phyloP scores from a whole-genome alignment of 2,329 filamentous ascomycete species.

The Trichophyton benhamiae region DNA sequence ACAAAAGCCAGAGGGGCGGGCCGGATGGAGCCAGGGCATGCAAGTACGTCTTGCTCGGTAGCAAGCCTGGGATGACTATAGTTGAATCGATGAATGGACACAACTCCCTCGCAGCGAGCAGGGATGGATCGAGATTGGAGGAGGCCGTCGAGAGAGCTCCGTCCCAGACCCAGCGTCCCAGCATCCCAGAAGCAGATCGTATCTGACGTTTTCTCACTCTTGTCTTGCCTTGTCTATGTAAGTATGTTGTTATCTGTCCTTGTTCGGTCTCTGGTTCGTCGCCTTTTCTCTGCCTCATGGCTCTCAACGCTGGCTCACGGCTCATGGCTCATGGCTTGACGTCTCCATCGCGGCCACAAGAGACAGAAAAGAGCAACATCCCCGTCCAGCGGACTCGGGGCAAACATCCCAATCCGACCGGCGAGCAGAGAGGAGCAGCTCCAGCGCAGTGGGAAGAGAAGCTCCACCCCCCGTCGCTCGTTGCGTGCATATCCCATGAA shows the following conservation, averaged over 20 bases:
- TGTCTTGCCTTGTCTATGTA: no score
- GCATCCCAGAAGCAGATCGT: no score
- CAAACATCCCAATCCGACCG: neutral
- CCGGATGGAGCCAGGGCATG: neutral
- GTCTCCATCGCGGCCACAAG: neutral
- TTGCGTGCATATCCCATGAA: no score
- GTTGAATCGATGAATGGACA: neutral
- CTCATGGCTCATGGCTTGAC: no score
- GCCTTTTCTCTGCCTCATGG: no score
- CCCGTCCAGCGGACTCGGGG: neutral
- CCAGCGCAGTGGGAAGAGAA: neutral
- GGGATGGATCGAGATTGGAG: neutral
- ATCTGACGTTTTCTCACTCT: no score
- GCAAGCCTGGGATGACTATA: no score
- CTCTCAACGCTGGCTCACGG: no score
- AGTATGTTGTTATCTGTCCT: no score
- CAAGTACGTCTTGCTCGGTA: no score
- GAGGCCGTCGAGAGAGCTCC: neutral
- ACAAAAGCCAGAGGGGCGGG: neutral
- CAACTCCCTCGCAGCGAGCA: neutral
- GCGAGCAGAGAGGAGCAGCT: neutral
- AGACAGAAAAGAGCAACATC: neutral
- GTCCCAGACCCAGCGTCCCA: neutral
- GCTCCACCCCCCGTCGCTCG: neutral
- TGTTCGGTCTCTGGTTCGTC: no score